These are phyloP conservation scores for Fistulifera pelliculosa DNA, from an alignment of 108 stramenopile genomes.

Conservation along the genomic window DNA sequence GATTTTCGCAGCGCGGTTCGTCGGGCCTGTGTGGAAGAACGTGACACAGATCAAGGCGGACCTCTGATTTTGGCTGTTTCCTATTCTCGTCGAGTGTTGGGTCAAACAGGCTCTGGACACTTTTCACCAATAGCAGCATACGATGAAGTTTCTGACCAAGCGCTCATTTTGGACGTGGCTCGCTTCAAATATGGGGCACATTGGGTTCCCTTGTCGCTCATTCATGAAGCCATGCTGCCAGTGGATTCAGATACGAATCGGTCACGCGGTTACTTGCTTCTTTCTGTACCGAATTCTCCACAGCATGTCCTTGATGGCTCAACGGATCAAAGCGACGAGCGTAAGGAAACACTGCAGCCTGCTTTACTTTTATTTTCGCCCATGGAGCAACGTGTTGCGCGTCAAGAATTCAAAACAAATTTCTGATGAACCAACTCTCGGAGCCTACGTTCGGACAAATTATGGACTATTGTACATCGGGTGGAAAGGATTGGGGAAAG, in stretches of 20 bases:
- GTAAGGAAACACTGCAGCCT: neutral
- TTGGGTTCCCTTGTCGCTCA: slow-evolving; percentile 64
- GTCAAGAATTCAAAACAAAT: slow-evolving; percentile 27
- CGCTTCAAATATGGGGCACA: slow-evolving; percentile 91
- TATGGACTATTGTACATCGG: slow-evolving; percentile 45
- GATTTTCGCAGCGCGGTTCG: slow-evolving; percentile 56
- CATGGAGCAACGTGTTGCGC: slow-evolving; percentile 29
- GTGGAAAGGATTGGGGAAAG: slow-evolving; percentile 11
- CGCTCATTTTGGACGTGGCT: slow-evolving; percentile 77
- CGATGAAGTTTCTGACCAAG: slow-evolving; percentile 55
- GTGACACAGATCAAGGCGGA: no score
- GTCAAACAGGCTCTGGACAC: slow-evolving; percentile 91
- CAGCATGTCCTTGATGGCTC: no score
- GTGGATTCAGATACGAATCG: slow-evolving; percentile 65
- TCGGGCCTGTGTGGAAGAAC: slow-evolving; percentile 35
- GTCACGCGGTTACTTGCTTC: slow-evolving; percentile 62
- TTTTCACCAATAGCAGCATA: slow-evolving; percentile 90
- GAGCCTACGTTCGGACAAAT: slow-evolving; percentile 25
- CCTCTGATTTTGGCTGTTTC: slow-evolving; percentile 35
- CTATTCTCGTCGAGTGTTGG: slow-evolving; percentile 55
- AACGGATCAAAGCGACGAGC: neutral
- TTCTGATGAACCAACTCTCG: slow-evolving; percentile 2
- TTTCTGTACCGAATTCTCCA: neutral
- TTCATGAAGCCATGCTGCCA: slow-evolving; percentile 51
- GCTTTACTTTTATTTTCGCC: slow-evolving; percentile 18